Conservation (phyloP, 306 rosid genomes). For the Quercus wislizeni region DNA sequence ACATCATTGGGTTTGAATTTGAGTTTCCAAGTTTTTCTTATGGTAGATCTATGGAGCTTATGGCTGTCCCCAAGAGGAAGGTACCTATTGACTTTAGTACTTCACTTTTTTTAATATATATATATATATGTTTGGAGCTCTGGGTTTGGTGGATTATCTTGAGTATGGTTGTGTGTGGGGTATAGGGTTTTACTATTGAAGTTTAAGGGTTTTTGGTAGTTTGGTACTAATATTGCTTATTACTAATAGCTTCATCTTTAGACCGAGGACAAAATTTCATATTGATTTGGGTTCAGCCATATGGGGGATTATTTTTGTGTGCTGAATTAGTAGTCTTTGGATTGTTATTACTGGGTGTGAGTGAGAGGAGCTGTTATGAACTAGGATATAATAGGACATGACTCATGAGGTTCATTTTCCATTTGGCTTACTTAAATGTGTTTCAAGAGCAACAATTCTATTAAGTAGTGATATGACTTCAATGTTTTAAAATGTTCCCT, state of each 20-base stretch:
- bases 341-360: neutral
- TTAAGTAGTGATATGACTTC: neutral
- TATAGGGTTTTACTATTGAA: neutral
- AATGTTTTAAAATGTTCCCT: neutral
- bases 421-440: neutral
- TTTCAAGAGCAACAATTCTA: too few species aligned
- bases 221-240: neutral
- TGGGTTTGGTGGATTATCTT: neutral
- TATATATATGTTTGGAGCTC: too few species aligned
- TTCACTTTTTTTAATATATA: neutral
- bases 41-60: constrained; percentile 50
- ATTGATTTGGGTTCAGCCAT: too few species aligned
- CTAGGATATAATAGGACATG: neutral
- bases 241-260: too few species aligned
- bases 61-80: constrained; percentile 60
- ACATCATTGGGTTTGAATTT: neutral
- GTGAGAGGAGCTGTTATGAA: neutral
- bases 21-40: constrained; percentile 29
- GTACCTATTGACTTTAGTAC: constrained; percentile 4
- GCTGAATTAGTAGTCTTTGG: neutral
- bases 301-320: too few species aligned
- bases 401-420: neutral
- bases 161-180: neutral
- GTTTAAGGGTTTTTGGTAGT: neutral
- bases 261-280: too few species aligned